Evolutionary conservation across 2,329 filamentous ascomycete species (phyloP).

Genomic region (Clarireedia hainanense): DNA sequence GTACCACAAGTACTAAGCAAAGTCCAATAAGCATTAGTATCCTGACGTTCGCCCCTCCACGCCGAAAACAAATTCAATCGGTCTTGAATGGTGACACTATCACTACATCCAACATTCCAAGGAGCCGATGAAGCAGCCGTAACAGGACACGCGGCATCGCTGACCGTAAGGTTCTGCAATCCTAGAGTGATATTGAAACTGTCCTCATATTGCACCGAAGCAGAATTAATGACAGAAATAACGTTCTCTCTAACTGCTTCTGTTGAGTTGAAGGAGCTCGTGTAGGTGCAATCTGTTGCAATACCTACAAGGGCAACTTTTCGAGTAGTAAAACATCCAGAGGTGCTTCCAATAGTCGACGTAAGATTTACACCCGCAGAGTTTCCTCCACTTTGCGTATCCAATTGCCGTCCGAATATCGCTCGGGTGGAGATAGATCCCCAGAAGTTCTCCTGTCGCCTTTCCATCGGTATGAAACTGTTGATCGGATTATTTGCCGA

Average conservation of each 20-base stretch:
- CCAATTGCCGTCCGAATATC: slow-evolving; percentile 68
- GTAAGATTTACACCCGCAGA: slow-evolving; percentile 72
- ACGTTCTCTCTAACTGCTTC: slow-evolving; percentile 64
- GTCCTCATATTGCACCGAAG: slow-evolving; percentile 79
- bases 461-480: slow-evolving; percentile 27
- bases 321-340: slow-evolving; percentile 82
- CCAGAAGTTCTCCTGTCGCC: slow-evolving; percentile 45
- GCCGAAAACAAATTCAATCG: slow-evolving; percentile 81
- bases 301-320: slow-evolving; percentile 88
- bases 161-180: slow-evolving; percentile 77
- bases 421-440: slow-evolving; percentile 53
- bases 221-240: slow-evolving; percentile 75
- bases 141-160: slow-evolving; percentile 65
- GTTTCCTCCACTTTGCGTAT: slow-evolving; percentile 64
- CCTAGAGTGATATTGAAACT: slow-evolving; percentile 94
- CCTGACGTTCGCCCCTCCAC: slow-evolving; percentile 73
- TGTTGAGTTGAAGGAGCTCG: slow-evolving; percentile 57
- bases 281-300: slow-evolving; percentile 89
- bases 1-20: slow-evolving; percentile 66
- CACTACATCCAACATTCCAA: slow-evolving; percentile 76
- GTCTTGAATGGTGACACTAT: slow-evolving; percentile 56
- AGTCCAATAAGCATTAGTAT: slow-evolving; percentile 89
- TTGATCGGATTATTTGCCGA: slow-evolving; percentile 63
- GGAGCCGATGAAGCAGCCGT: slow-evolving; percentile 57
- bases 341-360: slow-evolving; percentile 68